Conservation (phyloP, 306 rosid species). For the Betula pendula region DNA sequence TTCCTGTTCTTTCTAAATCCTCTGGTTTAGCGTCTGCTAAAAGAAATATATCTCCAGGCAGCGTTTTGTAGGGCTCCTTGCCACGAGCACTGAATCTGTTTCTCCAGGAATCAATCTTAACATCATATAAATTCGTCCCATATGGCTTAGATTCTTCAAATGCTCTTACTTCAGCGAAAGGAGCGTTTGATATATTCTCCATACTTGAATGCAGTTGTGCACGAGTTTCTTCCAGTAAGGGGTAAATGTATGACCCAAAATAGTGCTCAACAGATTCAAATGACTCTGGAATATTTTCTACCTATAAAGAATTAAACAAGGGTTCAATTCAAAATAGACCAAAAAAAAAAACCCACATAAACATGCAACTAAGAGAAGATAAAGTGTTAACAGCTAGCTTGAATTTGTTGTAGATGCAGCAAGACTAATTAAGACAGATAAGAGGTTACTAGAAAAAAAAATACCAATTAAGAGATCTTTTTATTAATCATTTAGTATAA, state of each 20-base stretch:
- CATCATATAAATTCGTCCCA: conserved; percentile 30
- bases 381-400: neutral
- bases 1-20: conserved; percentile 55
- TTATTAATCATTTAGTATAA: neutral
- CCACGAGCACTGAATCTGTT: conserved; percentile 45
- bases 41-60: conserved; percentile 63
- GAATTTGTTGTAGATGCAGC: no score
- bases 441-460: no score
- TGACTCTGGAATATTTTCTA: conserved; percentile 41
- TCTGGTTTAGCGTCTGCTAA: conserved; percentile 60
- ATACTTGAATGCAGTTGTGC: conserved; percentile 48
- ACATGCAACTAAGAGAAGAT: no score
- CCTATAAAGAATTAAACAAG: conserved; percentile 31
- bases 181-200: conserved; percentile 48
- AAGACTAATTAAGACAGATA: no score
- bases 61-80: conserved; percentile 56
- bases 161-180: conserved; percentile 48
- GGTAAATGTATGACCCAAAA: conserved; percentile 46
- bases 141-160: conserved; percentile 29
- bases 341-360: no score
- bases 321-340: no score
- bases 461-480: no score
- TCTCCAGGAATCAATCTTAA: conserved; percentile 47
- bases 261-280: conserved; percentile 45
- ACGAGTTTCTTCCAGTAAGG: conserved; percentile 70